phyloP scores from a whole-genome alignment of 2,329 filamentous ascomycete genomes.

The Claviceps sp. region DNA sequence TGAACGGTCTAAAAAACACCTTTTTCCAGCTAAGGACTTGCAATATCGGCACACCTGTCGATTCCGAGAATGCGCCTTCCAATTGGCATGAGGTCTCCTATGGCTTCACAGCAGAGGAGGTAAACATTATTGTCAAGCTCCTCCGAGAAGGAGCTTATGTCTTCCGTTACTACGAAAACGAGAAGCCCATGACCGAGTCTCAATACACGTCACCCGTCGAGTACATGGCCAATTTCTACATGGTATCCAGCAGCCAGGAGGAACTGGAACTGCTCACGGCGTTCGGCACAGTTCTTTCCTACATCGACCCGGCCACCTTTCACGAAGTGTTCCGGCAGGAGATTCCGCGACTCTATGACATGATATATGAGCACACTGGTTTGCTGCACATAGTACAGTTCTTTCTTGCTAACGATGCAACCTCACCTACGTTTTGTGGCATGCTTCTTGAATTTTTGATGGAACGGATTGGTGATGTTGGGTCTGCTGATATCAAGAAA shows the following conservation, averaged over 20 bases:
- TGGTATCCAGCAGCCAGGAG: constrained; percentile 85
- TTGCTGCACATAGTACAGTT: constrained; percentile 94
- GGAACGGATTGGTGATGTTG: constrained; percentile 90
- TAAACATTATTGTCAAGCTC: constrained; percentile 88
- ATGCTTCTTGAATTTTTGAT: constrained; percentile 97
- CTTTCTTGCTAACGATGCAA: constrained; percentile 96
- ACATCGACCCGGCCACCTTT: constrained; percentile 94
- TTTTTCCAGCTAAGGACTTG: constrained; percentile 91
- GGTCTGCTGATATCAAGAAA: constrained; percentile 80
- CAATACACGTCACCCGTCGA: constrained; percentile 74
- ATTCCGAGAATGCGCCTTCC: constrained; percentile 62
- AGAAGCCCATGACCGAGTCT: constrained; percentile 60
- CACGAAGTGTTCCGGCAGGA: constrained; percentile 97
- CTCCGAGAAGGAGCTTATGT: constrained; percentile 94
- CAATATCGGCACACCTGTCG: constrained; percentile 61
- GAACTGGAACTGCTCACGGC: constrained; percentile 96
- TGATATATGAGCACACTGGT: constrained; percentile 94
- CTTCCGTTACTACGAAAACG: constrained; percentile 92
- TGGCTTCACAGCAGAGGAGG: constrained; percentile 94
- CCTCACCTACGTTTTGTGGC: constrained; percentile 91
- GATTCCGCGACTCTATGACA: constrained; percentile 90
- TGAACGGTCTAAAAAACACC: constrained; percentile 90
- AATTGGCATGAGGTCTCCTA: constrained; percentile 96
- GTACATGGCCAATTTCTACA: constrained; percentile 88
- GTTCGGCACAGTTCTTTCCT: constrained; percentile 96